These are phyloP conservation scores for Blastocystis sp. DNA, from an alignment of 352 stramenopile genomes.

Conservation along the genomic window DNA sequence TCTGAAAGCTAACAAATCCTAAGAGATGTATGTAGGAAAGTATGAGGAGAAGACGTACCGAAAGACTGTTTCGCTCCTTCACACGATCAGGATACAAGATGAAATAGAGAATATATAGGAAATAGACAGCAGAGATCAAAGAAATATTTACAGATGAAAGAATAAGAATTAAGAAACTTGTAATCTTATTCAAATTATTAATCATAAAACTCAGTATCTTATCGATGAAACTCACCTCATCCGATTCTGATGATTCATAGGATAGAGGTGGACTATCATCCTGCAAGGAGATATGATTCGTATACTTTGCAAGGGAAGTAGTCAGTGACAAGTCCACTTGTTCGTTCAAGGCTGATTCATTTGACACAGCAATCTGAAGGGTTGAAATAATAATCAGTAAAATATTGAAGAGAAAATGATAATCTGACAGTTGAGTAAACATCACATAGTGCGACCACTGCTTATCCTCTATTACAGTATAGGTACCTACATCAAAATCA, in stretches of 20 bases:
- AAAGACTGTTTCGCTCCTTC: constrained; percentile 25
- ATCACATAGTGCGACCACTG: constrained; percentile 41
- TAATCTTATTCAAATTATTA: constrained; percentile 38
- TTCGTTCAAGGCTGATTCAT: background rate
- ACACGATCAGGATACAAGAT: constrained; percentile 37
- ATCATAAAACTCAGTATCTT: background rate
- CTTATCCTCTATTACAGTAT: background rate
- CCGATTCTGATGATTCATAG: background rate
- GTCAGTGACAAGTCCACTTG: background rate
- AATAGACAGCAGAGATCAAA: constrained; percentile 24
- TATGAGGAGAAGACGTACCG: background rate
- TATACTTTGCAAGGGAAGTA: background rate
- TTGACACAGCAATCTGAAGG: constrained; percentile 24
- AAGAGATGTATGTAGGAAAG: constrained; percentile 31
- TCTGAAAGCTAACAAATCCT: background rate
- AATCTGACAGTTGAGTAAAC: constrained; percentile 26
- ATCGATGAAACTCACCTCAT: background rate
- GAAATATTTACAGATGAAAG: background rate
- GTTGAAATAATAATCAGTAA: constrained; percentile 31
- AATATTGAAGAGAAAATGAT: constrained; percentile 57
- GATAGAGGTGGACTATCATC: background rate
- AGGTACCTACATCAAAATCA: background rate
- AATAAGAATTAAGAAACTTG: constrained; percentile 22
- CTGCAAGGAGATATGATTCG: background rate
- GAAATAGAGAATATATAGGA: constrained; percentile 57